These are phyloP conservation scores for Fomitopsis pulvina DNA, from an alignment of 768 basidiomycete species.

Conservation along the genomic window DNA sequence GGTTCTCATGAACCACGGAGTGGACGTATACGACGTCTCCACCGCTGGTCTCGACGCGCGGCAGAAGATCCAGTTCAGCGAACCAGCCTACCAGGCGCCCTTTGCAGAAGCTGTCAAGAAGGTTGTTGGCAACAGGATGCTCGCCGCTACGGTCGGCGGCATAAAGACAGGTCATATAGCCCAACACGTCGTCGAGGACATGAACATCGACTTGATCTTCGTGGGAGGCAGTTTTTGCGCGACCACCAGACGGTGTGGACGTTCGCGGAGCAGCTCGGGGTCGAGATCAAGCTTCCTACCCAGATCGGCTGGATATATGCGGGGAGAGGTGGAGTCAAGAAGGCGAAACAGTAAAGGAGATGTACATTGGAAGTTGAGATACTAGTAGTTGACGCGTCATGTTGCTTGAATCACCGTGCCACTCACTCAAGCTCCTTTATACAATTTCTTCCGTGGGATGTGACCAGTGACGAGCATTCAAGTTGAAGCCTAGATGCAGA, in stretches of 20 bases:
- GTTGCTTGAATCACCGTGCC: too few species aligned
- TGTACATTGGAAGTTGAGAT: too few species aligned
- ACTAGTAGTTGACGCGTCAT: too few species aligned
- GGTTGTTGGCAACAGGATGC: slow-evolving; percentile 33
- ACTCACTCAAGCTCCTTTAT: too few species aligned
- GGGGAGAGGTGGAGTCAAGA: slow-evolving; percentile 20
- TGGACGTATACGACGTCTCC: slow-evolving; percentile 66
- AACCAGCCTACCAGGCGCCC: slow-evolving; percentile 13
- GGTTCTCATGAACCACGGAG: slow-evolving; percentile 55
- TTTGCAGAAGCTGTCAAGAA: slow-evolving; percentile 32
- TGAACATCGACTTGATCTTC: slow-evolving; percentile 44
- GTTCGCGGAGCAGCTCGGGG: slow-evolving; percentile 52
- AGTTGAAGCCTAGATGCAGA: too few species aligned
- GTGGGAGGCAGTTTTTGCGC: slow-evolving; percentile 44
- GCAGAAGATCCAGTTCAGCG: slow-evolving; percentile 36
- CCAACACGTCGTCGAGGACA: slow-evolving; percentile 49
- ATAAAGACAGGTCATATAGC: slow-evolving; percentile 51
- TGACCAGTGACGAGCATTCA: too few species aligned
- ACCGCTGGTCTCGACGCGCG: slow-evolving; percentile 37
- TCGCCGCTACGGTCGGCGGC: slow-evolving; percentile 51
- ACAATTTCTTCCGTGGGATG: too few species aligned
- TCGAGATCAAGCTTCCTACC: slow-evolving; percentile 39
- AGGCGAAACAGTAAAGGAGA: too few species aligned
- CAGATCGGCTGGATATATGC: slow-evolving; percentile 52
- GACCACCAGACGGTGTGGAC: slow-evolving; percentile 44